These are phyloP conservation scores for Phalaenopsis hybrid DNA, from an alignment of 116 monocot species.

Conservation along the genomic window DNA sequence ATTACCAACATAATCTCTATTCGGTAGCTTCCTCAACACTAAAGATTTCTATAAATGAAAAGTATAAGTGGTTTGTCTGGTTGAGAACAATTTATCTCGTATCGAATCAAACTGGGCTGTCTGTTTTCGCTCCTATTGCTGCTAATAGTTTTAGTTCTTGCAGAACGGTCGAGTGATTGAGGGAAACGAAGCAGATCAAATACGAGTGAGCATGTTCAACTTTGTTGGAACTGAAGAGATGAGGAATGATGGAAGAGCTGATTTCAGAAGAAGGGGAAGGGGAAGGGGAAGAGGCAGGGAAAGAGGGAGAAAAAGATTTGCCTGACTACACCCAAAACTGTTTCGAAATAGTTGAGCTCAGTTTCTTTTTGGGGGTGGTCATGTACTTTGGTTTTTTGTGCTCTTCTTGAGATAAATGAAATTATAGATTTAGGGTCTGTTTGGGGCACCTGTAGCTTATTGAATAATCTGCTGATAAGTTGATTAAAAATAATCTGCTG, in stretches of 20 bases:
- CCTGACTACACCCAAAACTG: background rate
- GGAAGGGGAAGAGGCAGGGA: constrained; percentile 50
- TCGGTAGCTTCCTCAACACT: background rate
- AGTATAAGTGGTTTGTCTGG: too few relatives aligned
- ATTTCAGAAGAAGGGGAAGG: constrained; percentile 48
- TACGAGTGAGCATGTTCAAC: constrained; percentile 82
- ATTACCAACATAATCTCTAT: constrained; percentile 28
- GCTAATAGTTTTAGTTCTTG: background rate
- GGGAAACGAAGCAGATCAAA: constrained; percentile 52
- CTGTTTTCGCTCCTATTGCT: background rate
- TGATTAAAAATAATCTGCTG: too few relatives aligned
- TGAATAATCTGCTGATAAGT: too few relatives aligned
- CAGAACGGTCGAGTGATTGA: constrained; percentile 15
- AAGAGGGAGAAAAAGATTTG: constrained; percentile 22
- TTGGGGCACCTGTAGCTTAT: too few relatives aligned
- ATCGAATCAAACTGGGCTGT: too few relatives aligned
- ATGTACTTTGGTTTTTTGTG: too few relatives aligned
- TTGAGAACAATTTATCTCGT: too few relatives aligned
- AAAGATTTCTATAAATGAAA: too few relatives aligned
- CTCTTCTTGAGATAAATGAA: too few relatives aligned
- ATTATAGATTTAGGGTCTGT: too few relatives aligned
- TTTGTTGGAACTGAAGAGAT: constrained; percentile 48
- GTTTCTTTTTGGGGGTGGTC: too few relatives aligned
- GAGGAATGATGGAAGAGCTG: constrained; percentile 20
- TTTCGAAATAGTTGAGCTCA: background rate